Conservation (phyloP, 768 basidiomycete species). For the Mycena olivaceomarginata region DNA sequence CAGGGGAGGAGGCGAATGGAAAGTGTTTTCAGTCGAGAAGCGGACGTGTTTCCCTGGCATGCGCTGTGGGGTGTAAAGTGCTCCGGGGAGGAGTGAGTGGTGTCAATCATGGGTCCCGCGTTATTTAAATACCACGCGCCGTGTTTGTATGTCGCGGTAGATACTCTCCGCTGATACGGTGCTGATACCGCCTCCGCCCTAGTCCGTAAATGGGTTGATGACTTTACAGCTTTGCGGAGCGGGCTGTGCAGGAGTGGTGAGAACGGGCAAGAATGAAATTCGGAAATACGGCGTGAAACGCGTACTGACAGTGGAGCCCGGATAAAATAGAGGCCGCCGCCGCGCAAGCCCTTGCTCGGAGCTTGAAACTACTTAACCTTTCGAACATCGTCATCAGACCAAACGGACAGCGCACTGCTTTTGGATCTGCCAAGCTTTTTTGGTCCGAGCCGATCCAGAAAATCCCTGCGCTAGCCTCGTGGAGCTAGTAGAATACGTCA, state of each 20-base stretch:
- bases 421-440: background rate
- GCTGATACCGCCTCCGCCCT: slow-evolving; percentile 3
- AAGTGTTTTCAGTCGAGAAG: slow-evolving; percentile 23
- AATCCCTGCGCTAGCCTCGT: slow-evolving; percentile 12
- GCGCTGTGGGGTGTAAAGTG: background rate
- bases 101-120: background rate
- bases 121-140: slow-evolving; percentile 3
- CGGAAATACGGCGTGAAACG: background rate
- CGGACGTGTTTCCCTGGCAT: slow-evolving; percentile 37
- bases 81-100: background rate
- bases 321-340: background rate
- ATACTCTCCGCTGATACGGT: slow-evolving; percentile 6
- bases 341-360: background rate
- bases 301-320: background rate
- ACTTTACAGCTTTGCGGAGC: slow-evolving; percentile 6
- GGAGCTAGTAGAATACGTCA: background rate
- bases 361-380: background rate
- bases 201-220: slow-evolving; percentile 13
- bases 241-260: background rate
- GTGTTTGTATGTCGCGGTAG: slow-evolving; percentile 1
- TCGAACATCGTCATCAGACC: no score
- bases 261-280: background rate
- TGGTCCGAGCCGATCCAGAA: background rate
- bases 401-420: background rate
- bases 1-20: slow-evolving; percentile 23